A percentile compares a stretch with the other conserved stretches of the same genome.
Evolutionary conservation across 225 moss, liverwort and hornwort species (phyloP).

Genomic region (Anthoceros angustus): DNA sequence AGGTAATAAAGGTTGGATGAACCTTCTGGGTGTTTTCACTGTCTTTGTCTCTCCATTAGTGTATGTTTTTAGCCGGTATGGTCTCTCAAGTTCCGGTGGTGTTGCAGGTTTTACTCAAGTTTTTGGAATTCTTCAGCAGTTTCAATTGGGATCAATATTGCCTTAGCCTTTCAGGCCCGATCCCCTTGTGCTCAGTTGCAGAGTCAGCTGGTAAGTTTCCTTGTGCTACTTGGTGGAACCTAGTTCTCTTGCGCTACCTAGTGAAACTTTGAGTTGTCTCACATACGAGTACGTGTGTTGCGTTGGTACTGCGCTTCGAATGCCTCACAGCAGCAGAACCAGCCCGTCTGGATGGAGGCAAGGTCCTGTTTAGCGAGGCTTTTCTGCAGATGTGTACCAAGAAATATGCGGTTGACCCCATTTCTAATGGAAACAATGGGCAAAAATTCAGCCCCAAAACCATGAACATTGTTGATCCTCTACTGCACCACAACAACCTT

Average conservation of each 20-base stretch:
- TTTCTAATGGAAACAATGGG: constrained; percentile 24
- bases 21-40: constrained; percentile 4
- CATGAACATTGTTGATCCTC: constrained; percentile 70
- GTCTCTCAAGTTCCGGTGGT: not conserved
- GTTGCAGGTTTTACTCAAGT: constrained; percentile 57
- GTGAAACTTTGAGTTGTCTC: constrained; percentile 15
- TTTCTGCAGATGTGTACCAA: constrained; percentile 44
- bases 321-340: constrained; percentile 38
- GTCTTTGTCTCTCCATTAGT: not conserved
- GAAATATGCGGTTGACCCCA: constrained; percentile 24
- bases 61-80: not conserved
- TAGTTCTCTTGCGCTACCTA: not conserved
- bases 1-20: constrained; percentile 29
- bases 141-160: constrained; percentile 75
- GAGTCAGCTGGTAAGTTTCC: constrained; percentile 33
- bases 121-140: constrained; percentile 69
- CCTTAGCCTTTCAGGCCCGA: constrained; percentile 56
- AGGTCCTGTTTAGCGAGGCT: constrained; percentile 45
- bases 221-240: not conserved
- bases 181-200: constrained; percentile 22
- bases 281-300: constrained; percentile 18
- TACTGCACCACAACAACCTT: constrained; percentile 66
- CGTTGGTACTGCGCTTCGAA: constrained; percentile 19
- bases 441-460: constrained; percentile 36
- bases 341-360: constrained; percentile 34